Conservation (phyloP, 140 eudicot species). For the Stevia rebaudiana region DNA sequence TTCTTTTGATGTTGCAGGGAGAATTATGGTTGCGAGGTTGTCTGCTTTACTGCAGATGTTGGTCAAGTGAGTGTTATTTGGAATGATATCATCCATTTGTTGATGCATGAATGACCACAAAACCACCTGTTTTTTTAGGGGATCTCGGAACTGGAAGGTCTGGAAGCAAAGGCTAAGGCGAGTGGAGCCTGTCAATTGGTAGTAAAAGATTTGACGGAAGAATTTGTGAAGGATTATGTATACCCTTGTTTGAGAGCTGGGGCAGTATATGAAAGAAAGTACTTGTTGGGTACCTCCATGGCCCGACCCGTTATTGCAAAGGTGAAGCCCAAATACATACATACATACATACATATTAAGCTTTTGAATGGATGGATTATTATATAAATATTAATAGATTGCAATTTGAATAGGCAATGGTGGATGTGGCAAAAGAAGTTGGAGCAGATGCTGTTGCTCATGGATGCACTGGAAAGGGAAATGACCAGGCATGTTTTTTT, state of each 20-base stretch:
- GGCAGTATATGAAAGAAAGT: constrained; percentile 86
- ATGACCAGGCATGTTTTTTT: constrained; percentile 66
- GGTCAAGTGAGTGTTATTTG: constrained; percentile 69
- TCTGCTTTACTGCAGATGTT: constrained; percentile 98
- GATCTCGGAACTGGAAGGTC: constrained; percentile 72
- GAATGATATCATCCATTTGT: too few relatives aligned
- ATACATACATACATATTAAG: background rate
- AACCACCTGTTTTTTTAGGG: too few relatives aligned
- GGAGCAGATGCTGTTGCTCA: constrained; percentile 99
- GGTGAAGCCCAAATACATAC: constrained; percentile 33
- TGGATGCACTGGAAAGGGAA: constrained; percentile 99
- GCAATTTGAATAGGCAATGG: too few relatives aligned
- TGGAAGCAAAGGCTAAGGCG: constrained; percentile 92
- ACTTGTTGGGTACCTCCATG: constrained; percentile 97
- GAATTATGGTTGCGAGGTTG: constrained; percentile 97
- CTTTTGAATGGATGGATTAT: too few relatives aligned
- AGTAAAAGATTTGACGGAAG: constrained; percentile 89
- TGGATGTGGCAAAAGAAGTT: constrained; percentile 95
- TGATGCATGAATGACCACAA: too few relatives aligned
- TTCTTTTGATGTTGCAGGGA: constrained; percentile 46
- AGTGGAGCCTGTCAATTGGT: constrained; percentile 96
- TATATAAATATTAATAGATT: too few relatives aligned
- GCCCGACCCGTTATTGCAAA: constrained; percentile 99
- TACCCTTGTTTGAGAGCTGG: constrained; percentile 95
- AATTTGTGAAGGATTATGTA: constrained; percentile 77